Percentiles rank a stretch among this genome's conserved stretches.
Evolutionary conservation across 1,284 basidiomycete genomes (phyloP).

Genomic region (Trichosporon inkin): DNA sequence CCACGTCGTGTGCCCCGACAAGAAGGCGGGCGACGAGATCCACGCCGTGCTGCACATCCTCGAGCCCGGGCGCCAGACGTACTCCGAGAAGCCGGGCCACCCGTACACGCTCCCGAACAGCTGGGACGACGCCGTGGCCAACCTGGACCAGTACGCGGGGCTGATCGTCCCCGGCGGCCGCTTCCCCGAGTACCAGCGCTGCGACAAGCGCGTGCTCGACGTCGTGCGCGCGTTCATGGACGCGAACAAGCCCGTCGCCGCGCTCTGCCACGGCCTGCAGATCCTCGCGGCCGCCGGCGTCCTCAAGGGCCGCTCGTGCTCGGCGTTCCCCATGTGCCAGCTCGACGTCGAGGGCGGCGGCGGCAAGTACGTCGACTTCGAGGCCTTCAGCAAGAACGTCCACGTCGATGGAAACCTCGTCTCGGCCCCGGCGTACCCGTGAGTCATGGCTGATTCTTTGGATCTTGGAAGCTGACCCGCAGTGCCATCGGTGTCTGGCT

Average conservation of each 20-base stretch:
- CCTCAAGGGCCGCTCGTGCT: conserved; percentile 22
- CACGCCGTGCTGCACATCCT: conserved; percentile 23
- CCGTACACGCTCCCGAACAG: conserved; percentile 19
- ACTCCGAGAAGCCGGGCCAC: conserved; percentile 23
- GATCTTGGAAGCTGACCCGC: not conserved
- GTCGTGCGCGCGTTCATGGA: conserved; percentile 18
- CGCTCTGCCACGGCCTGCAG: conserved; percentile 25
- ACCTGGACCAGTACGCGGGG: conserved; percentile 21
- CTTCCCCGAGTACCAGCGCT: conserved; percentile 24
- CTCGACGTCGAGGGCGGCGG: conserved; percentile 25
- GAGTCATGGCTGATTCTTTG: not conserved
- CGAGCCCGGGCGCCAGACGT: conserved; percentile 24
- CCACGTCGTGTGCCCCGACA: conserved; percentile 23
- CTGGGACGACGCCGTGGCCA: conserved; percentile 14
- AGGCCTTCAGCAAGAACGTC: conserved; percentile 23
- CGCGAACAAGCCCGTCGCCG: conserved; percentile 19
- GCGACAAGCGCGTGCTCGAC: conserved; percentile 23
- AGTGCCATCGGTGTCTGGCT: conserved; percentile 24
- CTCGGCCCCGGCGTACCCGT: conserved; percentile 23
- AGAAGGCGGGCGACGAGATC: conserved; percentile 18
- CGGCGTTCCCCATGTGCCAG: conserved; percentile 25
- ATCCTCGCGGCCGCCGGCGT: conserved; percentile 23
- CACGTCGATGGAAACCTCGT: conserved; percentile 24
- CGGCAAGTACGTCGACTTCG: conserved; percentile 22
- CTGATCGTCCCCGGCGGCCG: conserved; percentile 25